phyloP scores from a whole-genome alignment of 2,329 filamentous ascomycete species.

The Hymenotorrendiella dingleyae region DNA sequence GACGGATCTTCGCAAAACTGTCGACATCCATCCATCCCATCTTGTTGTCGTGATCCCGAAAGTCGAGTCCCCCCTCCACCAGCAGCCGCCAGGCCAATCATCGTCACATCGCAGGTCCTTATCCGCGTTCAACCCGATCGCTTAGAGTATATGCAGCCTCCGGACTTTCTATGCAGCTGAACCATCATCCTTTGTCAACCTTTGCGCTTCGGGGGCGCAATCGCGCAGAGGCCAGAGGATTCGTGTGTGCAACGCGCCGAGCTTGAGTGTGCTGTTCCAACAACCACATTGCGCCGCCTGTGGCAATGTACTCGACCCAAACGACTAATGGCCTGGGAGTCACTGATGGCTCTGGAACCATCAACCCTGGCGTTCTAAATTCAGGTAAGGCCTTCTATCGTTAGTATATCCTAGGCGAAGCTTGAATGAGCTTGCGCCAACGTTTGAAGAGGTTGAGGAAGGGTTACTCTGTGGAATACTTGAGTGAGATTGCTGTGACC shows the following conservation, averaged over 20 bases:
- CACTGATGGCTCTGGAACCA: constrained; percentile 75
- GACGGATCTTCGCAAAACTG: constrained; percentile 4
- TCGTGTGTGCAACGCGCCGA: constrained; percentile 11
- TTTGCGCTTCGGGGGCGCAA: constrained; percentile 20
- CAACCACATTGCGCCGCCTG: constrained; percentile 36
- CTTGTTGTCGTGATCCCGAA: constrained; percentile 2
- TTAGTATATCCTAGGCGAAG: not conserved
- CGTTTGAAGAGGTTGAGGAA: constrained; percentile 6
- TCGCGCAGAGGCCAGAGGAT: constrained; percentile 18
- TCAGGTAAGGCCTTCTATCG: constrained; percentile 51
- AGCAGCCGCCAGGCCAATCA: constrained; percentile 8
- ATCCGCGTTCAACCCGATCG: constrained; percentile 10
- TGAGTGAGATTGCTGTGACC: not conserved
- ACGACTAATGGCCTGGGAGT: constrained; percentile 57
- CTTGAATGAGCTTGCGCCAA: constrained; percentile 5
- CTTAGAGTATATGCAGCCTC: constrained; percentile 10
- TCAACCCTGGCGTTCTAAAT: constrained; percentile 84
- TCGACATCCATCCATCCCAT: constrained; percentile 1
- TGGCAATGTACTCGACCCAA: constrained; percentile 50
- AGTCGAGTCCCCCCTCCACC: constrained; percentile 2
- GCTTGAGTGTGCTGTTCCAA: constrained; percentile 32
- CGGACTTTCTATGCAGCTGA: constrained; percentile 14
- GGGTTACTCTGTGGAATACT: too few relatives aligned
- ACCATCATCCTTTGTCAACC: constrained; percentile 8
- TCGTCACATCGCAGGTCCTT: constrained; percentile 13